phyloP scores from a whole-genome alignment of 345 rosid genomes.

The Gossypioides kirkii region DNA sequence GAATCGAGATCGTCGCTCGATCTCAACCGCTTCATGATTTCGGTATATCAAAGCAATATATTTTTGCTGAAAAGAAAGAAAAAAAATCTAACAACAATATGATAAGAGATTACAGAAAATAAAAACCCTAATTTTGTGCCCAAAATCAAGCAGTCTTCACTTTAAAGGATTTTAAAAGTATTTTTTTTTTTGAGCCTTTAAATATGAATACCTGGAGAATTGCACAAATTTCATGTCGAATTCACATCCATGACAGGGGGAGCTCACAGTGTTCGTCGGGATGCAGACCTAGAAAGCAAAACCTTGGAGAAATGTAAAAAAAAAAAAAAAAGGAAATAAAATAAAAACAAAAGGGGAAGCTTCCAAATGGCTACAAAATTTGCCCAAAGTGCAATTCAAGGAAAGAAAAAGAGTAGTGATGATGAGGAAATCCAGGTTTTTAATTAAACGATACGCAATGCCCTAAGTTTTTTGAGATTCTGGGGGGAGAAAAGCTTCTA shows the following conservation, averaged over 20 bases:
- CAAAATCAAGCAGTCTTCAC: neutral
- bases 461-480: neutral
- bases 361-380: neutral
- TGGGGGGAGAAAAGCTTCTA: neutral
- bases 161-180: too few species aligned
- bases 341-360: neutral
- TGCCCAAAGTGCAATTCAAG: neutral
- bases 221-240: neutral
- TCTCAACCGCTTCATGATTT: slow-evolving; percentile 68
- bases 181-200: neutral
- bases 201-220: neutral
- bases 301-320: neutral
- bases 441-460: neutral
- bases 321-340: neutral
- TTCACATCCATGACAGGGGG: neutral
- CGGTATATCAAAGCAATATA: neutral
- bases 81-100: neutral
- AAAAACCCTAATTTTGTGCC: neutral
- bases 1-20: slow-evolving; percentile 81
- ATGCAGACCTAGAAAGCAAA: neutral
- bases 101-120: neutral
- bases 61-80: neutral
- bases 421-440: neutral
- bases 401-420: neutral
- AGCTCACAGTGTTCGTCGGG: neutral